phyloP scores from a whole-genome alignment of 1,284 basidiomycete species.

The Sanghuangporus weigelae region DNA sequence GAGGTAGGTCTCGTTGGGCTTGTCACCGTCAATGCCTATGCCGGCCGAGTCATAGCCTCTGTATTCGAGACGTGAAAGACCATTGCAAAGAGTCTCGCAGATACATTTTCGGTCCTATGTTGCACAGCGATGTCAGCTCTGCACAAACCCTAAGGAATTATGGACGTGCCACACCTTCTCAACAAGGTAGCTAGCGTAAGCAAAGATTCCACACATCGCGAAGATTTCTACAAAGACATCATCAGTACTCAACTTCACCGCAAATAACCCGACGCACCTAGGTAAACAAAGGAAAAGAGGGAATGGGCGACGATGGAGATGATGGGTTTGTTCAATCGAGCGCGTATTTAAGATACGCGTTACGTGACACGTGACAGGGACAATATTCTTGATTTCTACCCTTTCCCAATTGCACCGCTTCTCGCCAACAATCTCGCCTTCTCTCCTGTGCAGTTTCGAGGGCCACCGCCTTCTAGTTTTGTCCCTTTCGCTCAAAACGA shows the following conservation, averaged over 20 bases:
- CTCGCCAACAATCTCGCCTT: background rate
- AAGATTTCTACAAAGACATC: background rate
- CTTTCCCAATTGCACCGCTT: background rate
- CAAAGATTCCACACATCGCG: slow-evolving; percentile 92
- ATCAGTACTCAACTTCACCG: background rate
- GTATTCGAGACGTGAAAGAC: slow-evolving; percentile 95
- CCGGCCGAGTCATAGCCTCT: slow-evolving; percentile 98
- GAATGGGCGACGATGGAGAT: background rate
- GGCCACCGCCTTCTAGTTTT: background rate
- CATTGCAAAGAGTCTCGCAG: slow-evolving; percentile 88
- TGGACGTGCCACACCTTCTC: slow-evolving; percentile 65
- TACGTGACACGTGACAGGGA: slow-evolving; percentile 1
- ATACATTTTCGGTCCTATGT: slow-evolving; percentile 84
- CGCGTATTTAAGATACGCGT: background rate
- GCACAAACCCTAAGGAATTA: slow-evolving; percentile 16
- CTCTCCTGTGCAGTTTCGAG: background rate
- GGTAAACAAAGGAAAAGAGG: background rate
- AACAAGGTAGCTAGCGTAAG: slow-evolving; percentile 88
- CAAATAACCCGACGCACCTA: background rate
- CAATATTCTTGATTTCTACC: background rate
- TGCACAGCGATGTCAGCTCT: slow-evolving; percentile 15
- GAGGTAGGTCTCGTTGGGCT: slow-evolving; percentile 69
- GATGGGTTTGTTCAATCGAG: background rate
- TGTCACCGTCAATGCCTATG: slow-evolving; percentile 93
- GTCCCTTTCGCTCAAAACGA: background rate